These are phyloP conservation scores for Scedosporium boydii DNA, from an alignment of 2,329 filamentous ascomycete species.

Conservation along the genomic window DNA sequence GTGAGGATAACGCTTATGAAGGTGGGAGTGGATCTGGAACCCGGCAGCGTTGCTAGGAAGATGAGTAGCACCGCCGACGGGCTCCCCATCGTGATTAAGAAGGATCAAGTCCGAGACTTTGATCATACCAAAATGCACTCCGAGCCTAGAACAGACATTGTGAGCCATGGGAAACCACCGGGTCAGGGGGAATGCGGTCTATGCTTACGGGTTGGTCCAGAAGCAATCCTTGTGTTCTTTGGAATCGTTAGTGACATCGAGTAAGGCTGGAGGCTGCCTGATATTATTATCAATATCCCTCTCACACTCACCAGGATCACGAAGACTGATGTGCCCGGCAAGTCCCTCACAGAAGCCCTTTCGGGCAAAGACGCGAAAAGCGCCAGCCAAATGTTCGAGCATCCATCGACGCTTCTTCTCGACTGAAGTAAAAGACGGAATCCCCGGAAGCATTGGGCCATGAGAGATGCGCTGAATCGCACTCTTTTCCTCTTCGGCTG, in stretches of 20 bases:
- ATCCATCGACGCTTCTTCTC: slow-evolving; percentile 23
- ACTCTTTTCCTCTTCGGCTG: too few relatives aligned
- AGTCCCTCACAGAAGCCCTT: slow-evolving; percentile 35
- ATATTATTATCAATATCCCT: too few relatives aligned
- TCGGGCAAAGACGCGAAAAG: slow-evolving; percentile 38
- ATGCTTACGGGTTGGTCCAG: slow-evolving; percentile 36
- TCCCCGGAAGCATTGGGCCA: too few relatives aligned
- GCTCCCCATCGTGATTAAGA: slow-evolving; percentile 47
- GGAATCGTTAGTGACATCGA: too few relatives aligned
- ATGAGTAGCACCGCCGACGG: slow-evolving; percentile 49
- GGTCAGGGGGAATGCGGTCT: too few relatives aligned
- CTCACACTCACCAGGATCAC: slow-evolving; percentile 16
- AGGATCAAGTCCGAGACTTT: slow-evolving; percentile 59
- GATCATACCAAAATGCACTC: slow-evolving; percentile 54
- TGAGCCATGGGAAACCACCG: too few relatives aligned
- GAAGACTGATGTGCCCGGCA: slow-evolving; percentile 35
- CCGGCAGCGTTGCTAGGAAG: slow-evolving; percentile 55
- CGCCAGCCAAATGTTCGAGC: slow-evolving; percentile 31
- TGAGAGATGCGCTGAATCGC: too few relatives aligned
- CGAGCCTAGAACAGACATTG: slow-evolving; percentile 24
- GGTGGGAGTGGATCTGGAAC: slow-evolving; percentile 57
- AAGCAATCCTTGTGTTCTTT: slow-evolving; percentile 21
- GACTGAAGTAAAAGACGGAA: background rate
- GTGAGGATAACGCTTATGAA: slow-evolving; percentile 53
- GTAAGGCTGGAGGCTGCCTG: too few relatives aligned